Conservation (phyloP, 345 rosid genomes). For the Nephelium lappaceum region DNA sequence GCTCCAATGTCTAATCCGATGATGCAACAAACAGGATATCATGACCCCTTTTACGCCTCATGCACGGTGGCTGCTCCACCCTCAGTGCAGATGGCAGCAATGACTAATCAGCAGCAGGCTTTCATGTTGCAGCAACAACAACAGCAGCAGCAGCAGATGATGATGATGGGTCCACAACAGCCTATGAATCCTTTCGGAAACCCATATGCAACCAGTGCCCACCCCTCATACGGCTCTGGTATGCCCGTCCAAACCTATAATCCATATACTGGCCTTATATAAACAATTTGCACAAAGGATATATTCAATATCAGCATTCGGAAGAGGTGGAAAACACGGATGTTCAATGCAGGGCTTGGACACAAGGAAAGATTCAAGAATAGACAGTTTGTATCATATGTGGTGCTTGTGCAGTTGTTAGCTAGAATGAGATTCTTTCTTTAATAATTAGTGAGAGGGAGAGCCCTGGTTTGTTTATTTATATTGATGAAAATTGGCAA, state of each 20-base stretch:
- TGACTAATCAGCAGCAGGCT: conserved; percentile 73
- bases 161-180: conserved; percentile 65
- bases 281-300: conserved; percentile 23
- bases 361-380: conserved; percentile 18
- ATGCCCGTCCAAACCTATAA: conserved; percentile 65
- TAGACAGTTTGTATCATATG: conserved; percentile 46
- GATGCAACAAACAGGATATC: conserved; percentile 58
- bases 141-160: conserved; percentile 70
- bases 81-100: conserved; percentile 72
- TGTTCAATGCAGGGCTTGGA: conserved; percentile 5
- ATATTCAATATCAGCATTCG: conserved; percentile 20
- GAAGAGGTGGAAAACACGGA: not conserved
- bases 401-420: conserved; percentile 54
- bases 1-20: conserved; percentile 45
- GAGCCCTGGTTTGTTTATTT: conserved; percentile 32
- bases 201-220: conserved; percentile 47
- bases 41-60: conserved; percentile 64
- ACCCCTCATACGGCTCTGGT: conserved; percentile 56
- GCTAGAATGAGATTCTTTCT: conserved; percentile 54
- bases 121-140: conserved; percentile 65
- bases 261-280: conserved; percentile 57
- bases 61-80: conserved; percentile 53
- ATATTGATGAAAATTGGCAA: conserved; percentile 26
- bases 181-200: conserved; percentile 57
- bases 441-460: conserved; percentile 36